Evolutionary conservation across 2,329 filamentous ascomycete species (phyloP), one percentile per base, ranked within the genome.

Genomic region (Botrytis medusae): DNA sequence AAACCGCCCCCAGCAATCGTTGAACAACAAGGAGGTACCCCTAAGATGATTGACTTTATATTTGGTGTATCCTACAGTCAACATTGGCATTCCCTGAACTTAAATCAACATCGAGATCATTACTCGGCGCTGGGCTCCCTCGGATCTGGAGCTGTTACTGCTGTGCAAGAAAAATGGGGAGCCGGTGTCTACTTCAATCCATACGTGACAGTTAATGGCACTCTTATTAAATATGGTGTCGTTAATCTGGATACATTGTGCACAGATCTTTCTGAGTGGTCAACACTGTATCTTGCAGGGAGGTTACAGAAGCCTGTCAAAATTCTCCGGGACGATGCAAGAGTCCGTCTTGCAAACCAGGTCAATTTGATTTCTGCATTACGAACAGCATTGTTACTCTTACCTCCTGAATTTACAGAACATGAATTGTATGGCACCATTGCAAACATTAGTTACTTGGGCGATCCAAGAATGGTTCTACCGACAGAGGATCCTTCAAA

Each of bases 21-120:
- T 77, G 93, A 94, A 77, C 93, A 94, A 77, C 95, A 98, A 82
- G 91, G 93, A 79, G 93, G 93, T 44, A 90, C 91, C 1, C 94
- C 94, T 20, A 98, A 98, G 84, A 97, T 98, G 91, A 97, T 99
- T 76, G 96, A 99, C 83, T 97, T 99, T 81, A 97, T 99, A 77
- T 96, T 99, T 81, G 96, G 95, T 40, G 95, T 98, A 18, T 93
- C 93, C 1, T 93, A 97, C 82, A 94, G 93, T 1, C 93, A 99
- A 81, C 96, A 99, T 83, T 99, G 95, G 93, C 96, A 99, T 83
- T 95, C 92, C 48, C 86, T 99, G 74, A 99, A 99, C 80, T 86
- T 99, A 78, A 87, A 88, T 76, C 92, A 98, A 81, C 92, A 99
- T 80, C 92, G 93, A 12, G 88, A 97, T 79, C 96, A 99, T 83